Evolutionary conservation across 805 yeast species (phyloP), one percentile per base, ranked within the genome.

Genomic region (Saccharomycopsis sp.): DNA sequence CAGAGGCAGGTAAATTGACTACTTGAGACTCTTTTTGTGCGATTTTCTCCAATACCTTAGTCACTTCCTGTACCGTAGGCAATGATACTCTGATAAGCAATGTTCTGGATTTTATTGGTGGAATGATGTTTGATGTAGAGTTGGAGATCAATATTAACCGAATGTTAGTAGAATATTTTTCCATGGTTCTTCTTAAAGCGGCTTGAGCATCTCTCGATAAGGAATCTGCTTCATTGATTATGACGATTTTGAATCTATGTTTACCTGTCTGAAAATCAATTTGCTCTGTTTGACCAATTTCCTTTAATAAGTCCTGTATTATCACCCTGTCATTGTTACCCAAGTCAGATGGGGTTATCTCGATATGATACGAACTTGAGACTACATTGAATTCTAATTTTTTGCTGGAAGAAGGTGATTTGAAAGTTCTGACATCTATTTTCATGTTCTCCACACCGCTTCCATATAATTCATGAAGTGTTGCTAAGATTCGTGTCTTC

Each of bases 281-380:
- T 68, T 92, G 97, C 67, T 92, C 97, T 12, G 94, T 88, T 66
- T 91, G 96, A 1, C 97, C 99, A 52, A 94, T 84, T 64, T 94
- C 98, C 67, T 94, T 94, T 65, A 94, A 78, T 61, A 94, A 73
- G 67, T 94, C 97, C 69, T 94, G 98, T 64, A 94, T 91, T 35
- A 94, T 97, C 55, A 94, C 86, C 62, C 98, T 79, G 72, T 94
- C 99, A 68, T 91, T 90, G 70, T 87, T 90, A 3, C 98, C 98
- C 85, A 94, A 86, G 72, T 94, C 99, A 61, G 94, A 82, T 5
- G 99, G 99, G 1, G 98, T 94, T 66, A 94, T 88, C 69, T 94
- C 99, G 62, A 92, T 73, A 72, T 94, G 99, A 68, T 86, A 83
- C 0, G 93, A 88, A 9, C 96, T 86, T 51, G 96, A 87, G n/a